Conservation (phyloP, 345 rosid species). For the Clarkia xantiana region DNA sequence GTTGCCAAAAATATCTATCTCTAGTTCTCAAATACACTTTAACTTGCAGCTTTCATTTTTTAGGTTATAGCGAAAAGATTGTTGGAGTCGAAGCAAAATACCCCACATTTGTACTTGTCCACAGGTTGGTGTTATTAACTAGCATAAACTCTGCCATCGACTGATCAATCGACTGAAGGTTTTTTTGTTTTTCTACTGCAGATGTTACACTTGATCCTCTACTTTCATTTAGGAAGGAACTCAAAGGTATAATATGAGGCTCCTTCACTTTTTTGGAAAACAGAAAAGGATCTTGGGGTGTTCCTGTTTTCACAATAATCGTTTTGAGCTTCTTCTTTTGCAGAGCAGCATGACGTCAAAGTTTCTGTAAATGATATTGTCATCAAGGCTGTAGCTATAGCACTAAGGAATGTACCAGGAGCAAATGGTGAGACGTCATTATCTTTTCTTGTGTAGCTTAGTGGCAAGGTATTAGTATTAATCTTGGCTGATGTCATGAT, state of each 20-base stretch:
- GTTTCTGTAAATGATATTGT: slow-evolving; percentile 97
- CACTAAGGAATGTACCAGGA: slow-evolving; percentile 67
- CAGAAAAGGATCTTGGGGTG: not conserved
- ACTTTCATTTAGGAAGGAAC: slow-evolving; percentile 80
- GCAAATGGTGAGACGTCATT: slow-evolving; percentile 62
- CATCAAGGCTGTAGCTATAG: slow-evolving; percentile 80
- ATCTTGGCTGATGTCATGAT: too few relatives aligned
- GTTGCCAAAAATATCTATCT: not conserved
- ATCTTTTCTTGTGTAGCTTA: slow-evolving; percentile 4
- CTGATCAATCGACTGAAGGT: slow-evolving; percentile 11
- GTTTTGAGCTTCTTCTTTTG: slow-evolving; percentile 13
- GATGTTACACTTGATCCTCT: slow-evolving; percentile 94
- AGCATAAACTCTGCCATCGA: not conserved
- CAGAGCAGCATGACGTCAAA: slow-evolving; percentile 75
- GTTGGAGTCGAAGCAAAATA: slow-evolving; percentile 88
- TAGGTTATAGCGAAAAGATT: slow-evolving; percentile 87
- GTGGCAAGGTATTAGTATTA: not conserved
- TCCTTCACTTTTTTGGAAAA: too few relatives aligned
- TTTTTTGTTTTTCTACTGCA: slow-evolving; percentile 20
- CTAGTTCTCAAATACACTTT: not conserved
- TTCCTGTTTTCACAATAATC: slow-evolving; percentile 12
- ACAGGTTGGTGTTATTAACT: slow-evolving; percentile 21
- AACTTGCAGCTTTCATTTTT: slow-evolving; percentile 2
- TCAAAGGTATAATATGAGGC: slow-evolving; percentile 65
- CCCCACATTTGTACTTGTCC: slow-evolving; percentile 80